Conservation (phyloP, 805 yeast genomes). For the Isabelozyma heimii region DNA sequence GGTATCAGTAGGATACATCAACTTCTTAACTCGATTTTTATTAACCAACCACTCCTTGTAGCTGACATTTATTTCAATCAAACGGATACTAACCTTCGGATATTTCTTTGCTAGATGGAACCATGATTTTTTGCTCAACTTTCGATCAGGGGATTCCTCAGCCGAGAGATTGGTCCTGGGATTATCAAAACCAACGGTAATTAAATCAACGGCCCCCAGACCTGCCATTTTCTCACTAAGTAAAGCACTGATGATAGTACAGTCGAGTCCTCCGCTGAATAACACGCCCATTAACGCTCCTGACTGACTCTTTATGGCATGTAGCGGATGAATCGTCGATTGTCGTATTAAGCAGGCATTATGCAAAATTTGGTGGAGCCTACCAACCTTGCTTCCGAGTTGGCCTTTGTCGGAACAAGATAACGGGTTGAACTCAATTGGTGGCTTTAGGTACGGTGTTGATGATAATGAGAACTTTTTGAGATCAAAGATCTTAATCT, state of each 20-base stretch:
- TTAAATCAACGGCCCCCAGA: slow-evolving; percentile 53
- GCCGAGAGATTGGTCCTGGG: slow-evolving; percentile 67
- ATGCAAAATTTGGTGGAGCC: slow-evolving; percentile 22
- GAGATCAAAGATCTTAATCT: slow-evolving; percentile 44
- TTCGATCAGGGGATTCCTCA: slow-evolving; percentile 80
- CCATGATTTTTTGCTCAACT: slow-evolving; percentile 67
- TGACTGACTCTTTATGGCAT: slow-evolving; percentile 22
- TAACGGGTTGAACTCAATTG: background rate
- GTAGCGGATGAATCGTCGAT: slow-evolving; percentile 59
- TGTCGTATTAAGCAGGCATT: slow-evolving; percentile 49
- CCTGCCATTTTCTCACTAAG: slow-evolving; percentile 21
- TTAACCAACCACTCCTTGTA: slow-evolving; percentile 61
- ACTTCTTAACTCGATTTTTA: slow-evolving; percentile 49
- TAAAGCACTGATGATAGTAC: slow-evolving; percentile 72
- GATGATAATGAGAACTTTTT: slow-evolving; percentile 1
- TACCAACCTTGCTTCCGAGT: background rate
- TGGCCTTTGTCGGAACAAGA: background rate
- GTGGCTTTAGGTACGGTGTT: background rate
- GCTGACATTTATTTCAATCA: slow-evolving; percentile 72
- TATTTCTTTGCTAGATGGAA: slow-evolving; percentile 43
- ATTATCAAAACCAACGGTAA: slow-evolving; percentile 91
- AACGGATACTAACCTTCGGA: slow-evolving; percentile 39
- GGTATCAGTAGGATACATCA: slow-evolving; percentile 82
- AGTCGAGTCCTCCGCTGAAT: slow-evolving; percentile 95
- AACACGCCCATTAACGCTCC: slow-evolving; percentile 52